phyloP scores from a whole-genome alignment of 1,284 basidiomycete genomes.

The Cutaneotrichosporon sp. region DNA sequence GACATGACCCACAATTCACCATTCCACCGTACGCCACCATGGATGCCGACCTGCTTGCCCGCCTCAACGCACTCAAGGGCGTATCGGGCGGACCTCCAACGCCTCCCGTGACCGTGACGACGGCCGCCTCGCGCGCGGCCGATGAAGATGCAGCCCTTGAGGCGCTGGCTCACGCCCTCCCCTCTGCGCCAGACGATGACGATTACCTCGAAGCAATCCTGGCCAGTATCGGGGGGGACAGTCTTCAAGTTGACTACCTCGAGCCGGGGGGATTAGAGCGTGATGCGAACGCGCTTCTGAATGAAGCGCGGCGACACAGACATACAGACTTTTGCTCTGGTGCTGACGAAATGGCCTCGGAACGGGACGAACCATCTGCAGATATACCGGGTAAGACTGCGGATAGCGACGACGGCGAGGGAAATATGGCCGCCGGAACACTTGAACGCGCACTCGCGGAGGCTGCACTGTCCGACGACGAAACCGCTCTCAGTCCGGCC shows the following conservation, averaged over 20 bases:
- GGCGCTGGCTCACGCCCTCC: conserved; percentile 29
- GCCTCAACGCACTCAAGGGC: conserved; percentile 13
- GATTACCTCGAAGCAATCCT: conserved; percentile 26
- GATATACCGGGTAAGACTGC: neutral
- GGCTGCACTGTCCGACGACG: conserved; percentile 6
- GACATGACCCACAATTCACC: neutral
- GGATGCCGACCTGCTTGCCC: conserved; percentile 12
- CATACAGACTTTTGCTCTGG: no score
- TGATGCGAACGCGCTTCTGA: neutral
- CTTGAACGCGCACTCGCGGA: conserved; percentile 9
- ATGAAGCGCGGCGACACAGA: neutral
- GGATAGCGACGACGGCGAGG: conserved; percentile 7
- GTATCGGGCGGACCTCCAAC: neutral
- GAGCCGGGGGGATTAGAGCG: neutral
- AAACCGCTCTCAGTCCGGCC: conserved; percentile 1
- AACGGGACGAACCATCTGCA: neutral
- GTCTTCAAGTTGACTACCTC: neutral
- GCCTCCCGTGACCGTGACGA: neutral
- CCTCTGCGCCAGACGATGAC: conserved; percentile 11
- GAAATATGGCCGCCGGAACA: conserved; percentile 1
- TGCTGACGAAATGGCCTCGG: no score
- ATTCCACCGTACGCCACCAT: conserved; percentile 5
- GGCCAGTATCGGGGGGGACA: conserved; percentile 20
- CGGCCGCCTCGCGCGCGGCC: conserved; percentile 14
- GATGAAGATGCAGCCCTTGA: conserved; percentile 33